phyloP scores from a whole-genome alignment of 306 rosid genomes.

The Albizia julibrissin region DNA sequence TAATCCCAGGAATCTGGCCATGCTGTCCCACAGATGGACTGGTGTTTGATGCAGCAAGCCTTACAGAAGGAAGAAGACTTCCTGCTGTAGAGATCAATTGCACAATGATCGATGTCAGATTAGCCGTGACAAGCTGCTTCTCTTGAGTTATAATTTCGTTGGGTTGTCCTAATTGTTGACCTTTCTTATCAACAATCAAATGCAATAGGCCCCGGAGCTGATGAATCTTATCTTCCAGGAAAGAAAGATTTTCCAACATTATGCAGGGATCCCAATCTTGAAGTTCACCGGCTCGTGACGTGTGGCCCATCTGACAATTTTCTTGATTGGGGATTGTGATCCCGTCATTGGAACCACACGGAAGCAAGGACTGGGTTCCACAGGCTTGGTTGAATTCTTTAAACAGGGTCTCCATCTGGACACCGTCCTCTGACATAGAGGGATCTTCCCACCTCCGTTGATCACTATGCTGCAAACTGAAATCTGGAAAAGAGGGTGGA shows the following conservation, averaged over 20 bases:
- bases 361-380: slow-evolving; percentile 32
- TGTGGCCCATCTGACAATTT: slow-evolving; percentile 38
- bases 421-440: slow-evolving; percentile 50
- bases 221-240: slow-evolving; percentile 71
- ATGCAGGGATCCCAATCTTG: slow-evolving; percentile 73
- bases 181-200: slow-evolving; percentile 54
- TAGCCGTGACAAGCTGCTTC: slow-evolving; percentile 74
- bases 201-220: slow-evolving; percentile 78
- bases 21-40: slow-evolving; percentile 28
- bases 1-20: slow-evolving; percentile 38
- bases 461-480: slow-evolving; percentile 35
- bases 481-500: slow-evolving; percentile 40
- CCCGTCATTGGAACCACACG: slow-evolving; percentile 38
- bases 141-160: slow-evolving; percentile 65
- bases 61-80: slow-evolving; percentile 71
- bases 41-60: slow-evolving; percentile 41
- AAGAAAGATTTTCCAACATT: slow-evolving; percentile 65
- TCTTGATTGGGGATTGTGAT: slow-evolving; percentile 41
- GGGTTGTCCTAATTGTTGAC: slow-evolving; percentile 48
- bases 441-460: slow-evolving; percentile 53
- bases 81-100: slow-evolving; percentile 88
- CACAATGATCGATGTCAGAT: slow-evolving; percentile 77
- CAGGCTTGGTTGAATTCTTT: slow-evolving; percentile 50
- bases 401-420: slow-evolving; percentile 47
- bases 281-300: slow-evolving; percentile 37